Base-by-base conservation (phyloP, 331 rosid genomes). In the Pyrus hybrid region DNA sequence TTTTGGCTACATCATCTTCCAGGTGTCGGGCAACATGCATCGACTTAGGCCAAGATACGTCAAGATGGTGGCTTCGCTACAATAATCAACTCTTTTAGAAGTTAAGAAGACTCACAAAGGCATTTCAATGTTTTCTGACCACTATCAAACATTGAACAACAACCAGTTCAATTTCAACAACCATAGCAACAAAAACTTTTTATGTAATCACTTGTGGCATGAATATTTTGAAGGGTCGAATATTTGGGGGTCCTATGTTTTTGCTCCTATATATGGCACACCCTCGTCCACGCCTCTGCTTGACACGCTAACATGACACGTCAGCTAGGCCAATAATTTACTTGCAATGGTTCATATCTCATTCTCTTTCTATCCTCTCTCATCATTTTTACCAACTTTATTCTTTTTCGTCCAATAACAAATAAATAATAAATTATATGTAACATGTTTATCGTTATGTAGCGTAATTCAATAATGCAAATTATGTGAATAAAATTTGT, bases 101-200 rank as follows among this genome's bases (percentile, higher is more conserved):
- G 43, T 35, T 0, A 3, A 35, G 43, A 35, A 35, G 43, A 35
- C 43, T 35, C 43, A 35, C 1, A 35, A 35, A 35, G 12, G 0
- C 12, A 35, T 35, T 35, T 35, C 0, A 35, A 0, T 35, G 0
- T 35, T 8, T 35, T 3, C 1, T 8, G 0, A 2, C 41, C 41
- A 35, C 41, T 35, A 35, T 35, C 0, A 0, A 47, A 47, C 16
- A 47, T 47, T 47, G 18, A 47, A 13, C 3, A 47, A 49, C 18
- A 14, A 49, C n/a, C 56, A 49, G n/a, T 49, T 49, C 56, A 49
- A 49, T 49, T 49, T 49, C 4, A 6, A 17, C 1, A 49, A 17
- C 21, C 21, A 49, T 49, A 7, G 1, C 56, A 49, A 49, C n/a
- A 49, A 49, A 49, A 49, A 49, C 4, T 2, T 49, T 49, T 2